Evolutionary conservation across 192 early-diverging fungal genomes (phyloP), one percentile per base, ranked within the genome.

Genomic region (Umbelopsis vinacea): DNA sequence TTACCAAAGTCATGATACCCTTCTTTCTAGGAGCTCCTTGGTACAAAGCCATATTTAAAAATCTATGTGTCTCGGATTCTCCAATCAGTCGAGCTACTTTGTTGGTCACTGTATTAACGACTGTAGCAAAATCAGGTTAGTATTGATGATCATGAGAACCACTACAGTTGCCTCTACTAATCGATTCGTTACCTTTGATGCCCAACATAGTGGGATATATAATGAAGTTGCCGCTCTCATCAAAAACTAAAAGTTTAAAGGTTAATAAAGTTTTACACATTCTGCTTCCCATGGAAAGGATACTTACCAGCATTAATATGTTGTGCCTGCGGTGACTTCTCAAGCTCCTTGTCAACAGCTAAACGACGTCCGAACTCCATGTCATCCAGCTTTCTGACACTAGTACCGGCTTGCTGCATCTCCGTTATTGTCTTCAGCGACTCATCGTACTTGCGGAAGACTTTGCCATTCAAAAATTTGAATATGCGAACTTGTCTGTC

Each of bases 291-390:
- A 46, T 26, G 40, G 45, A 43, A 26, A 7, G 15, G 46, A 53
- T 22, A 15, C 45, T 73, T 72, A 92, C 90, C 81, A 17, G 91
- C 92, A 81, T 94, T 97, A 46, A 84, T 83, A 35, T 80, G 79
- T 9, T 66, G 77, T 24, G 85, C 85, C 70, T 94, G 90, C 2
- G 87, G 79, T 0, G 92, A 85, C 63, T 93, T 94, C 52, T 91
- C 86, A 46, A 98, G 77, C 76, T 98, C 95, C 52, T 89, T 87
- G 54, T 99, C 97, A 11, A 92, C 83, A 1, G 96, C 96, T 52
- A 97, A 68, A 40, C 97, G 83, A 68, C 96, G 85, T 17, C 97
- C 96, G 86, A 99, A 98, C 76, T 99, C 97, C 96, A 99, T 99
- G 70, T 94, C 94, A 79, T 99, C 97, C 46, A 98, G 74, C 74